Base-by-base conservation (phyloP, 1,139 yeast species). In the Debaryomyces fabryi region DNA sequence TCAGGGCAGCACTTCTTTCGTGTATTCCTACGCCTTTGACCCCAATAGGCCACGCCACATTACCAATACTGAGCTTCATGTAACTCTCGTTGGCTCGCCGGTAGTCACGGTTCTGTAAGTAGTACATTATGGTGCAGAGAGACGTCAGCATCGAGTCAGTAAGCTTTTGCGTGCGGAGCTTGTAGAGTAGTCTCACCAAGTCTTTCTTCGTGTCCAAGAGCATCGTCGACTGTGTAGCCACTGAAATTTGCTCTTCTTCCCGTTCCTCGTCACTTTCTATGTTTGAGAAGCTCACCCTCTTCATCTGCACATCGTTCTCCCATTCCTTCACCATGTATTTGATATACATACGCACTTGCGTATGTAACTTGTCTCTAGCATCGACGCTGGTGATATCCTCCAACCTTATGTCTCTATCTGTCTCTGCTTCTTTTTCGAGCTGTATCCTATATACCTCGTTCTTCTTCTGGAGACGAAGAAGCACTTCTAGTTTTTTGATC, bases 41-140 rank as follows among this genome's bases (percentile, higher is more conserved):
- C 33, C 97, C 97, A 53, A 90, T 87, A 2, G 97, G 97, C 96
- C 96, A 90, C 2, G 96, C 93, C 1, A 88, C 90, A 56, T 88
- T 88, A 1, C 97, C 97, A 30, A 90, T 85, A 59, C 95, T 86
- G 53, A 90, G 69, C 54, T 86, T 81, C 76, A 88, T 72, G 62
- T 90, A 90, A 34, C 85, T 75, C 57, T 87, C 89, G 52, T 81
- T 81, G 4, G 96, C 92, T 46, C 71, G 71, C 35, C 70, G 67
- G 57, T 65, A 84, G 33, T 85, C 75, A 15, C 68, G 62, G 9
- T 68, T 63, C 64, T 90, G 96, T 18, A 88, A 46, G 57, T 85
- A 76, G 58, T 78, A 75, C 6, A 86, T 58, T 1, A 87, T 78
- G 0, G 90, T 85, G 1, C 84, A 72, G 20, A 90, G 64, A 0